A percentile compares a stretch with the other conserved stretches of the same genome.
These are phyloP conservation scores for Penicilliopsis zonata DNA, from an alignment of 495 filamentous ascomycete species.

Conservation along the genomic window DNA sequence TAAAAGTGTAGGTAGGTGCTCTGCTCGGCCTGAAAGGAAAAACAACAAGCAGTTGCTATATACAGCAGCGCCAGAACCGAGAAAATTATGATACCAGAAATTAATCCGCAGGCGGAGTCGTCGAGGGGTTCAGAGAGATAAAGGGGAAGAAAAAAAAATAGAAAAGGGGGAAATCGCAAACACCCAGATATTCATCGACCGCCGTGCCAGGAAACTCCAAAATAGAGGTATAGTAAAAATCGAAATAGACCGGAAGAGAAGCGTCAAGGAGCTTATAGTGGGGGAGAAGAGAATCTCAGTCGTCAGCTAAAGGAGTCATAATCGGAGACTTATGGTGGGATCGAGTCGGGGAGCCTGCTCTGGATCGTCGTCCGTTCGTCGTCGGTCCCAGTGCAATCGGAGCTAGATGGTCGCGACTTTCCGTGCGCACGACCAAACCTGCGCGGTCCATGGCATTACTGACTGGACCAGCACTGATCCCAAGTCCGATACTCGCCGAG, in stretches of 20 bases:
- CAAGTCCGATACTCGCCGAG: conserved; percentile 34
- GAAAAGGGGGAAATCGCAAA: too few relatives aligned
- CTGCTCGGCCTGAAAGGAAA: neutral
- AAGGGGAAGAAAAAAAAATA: neutral
- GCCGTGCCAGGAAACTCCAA: too few relatives aligned
- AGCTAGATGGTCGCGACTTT: conserved; percentile 63
- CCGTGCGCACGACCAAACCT: conserved; percentile 65
- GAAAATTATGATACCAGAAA: neutral
- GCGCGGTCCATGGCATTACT: conserved; percentile 53
- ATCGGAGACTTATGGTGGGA: conserved; percentile 30
- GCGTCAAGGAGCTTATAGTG: too few relatives aligned
- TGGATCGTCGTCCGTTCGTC: conserved; percentile 31
- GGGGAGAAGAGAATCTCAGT: conserved; percentile 13
- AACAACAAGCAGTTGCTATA: neutral
- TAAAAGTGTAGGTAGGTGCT: neutral
- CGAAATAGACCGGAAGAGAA: neutral
- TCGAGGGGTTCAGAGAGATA: neutral
- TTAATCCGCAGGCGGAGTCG: neutral
- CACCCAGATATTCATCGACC: too few relatives aligned
- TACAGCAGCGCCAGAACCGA: neutral
- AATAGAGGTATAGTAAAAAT: neutral
- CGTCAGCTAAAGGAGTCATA: conserved; percentile 27
- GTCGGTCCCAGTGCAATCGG: conserved; percentile 30
- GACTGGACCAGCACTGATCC: conserved; percentile 31
- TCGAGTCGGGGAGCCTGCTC: conserved; percentile 32